Percentiles rank a stretch among this genome's conserved stretches.
Conservation (phyloP, 2,329 filamentous ascomycete genomes). For the Zymoseptoria crescenta region DNA sequence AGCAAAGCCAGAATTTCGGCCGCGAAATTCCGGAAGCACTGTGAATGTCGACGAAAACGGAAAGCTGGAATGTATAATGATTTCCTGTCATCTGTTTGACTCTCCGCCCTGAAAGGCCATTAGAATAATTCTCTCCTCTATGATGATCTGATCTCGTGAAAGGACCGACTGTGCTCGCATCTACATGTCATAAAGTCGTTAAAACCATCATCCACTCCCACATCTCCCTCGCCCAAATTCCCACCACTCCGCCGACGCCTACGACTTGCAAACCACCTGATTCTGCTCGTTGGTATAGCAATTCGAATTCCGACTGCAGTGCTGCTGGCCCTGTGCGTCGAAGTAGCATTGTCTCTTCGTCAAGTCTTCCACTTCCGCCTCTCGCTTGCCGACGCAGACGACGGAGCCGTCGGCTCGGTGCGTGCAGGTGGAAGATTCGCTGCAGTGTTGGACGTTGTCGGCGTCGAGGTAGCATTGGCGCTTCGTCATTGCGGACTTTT, state of each 20-base stretch:
- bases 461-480: conserved; percentile 6
- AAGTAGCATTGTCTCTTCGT: conserved; percentile 9
- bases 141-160: neutral
- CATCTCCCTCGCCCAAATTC: neutral
- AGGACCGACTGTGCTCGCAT: neutral
- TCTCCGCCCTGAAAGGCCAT: neutral
- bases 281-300: neutral
- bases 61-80: neutral
- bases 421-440: conserved; percentile 1
- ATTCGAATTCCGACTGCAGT: conserved; percentile 1
- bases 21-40: neutral
- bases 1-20: neutral
- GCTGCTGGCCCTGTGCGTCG: conserved; percentile 1
- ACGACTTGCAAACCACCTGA: conserved; percentile 1
- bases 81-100: neutral
- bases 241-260: neutral
- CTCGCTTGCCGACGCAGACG: conserved; percentile 1
- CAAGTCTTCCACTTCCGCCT: neutral
- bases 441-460: conserved; percentile 1
- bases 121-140: neutral
- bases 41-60: neutral
- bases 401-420: conserved; percentile 2
- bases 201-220: neutral
- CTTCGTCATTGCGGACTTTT: neutral
- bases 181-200: neutral